phyloP scores from a whole-genome alignment of 352 stramenopile species.

The Pythium graminicola region DNA sequence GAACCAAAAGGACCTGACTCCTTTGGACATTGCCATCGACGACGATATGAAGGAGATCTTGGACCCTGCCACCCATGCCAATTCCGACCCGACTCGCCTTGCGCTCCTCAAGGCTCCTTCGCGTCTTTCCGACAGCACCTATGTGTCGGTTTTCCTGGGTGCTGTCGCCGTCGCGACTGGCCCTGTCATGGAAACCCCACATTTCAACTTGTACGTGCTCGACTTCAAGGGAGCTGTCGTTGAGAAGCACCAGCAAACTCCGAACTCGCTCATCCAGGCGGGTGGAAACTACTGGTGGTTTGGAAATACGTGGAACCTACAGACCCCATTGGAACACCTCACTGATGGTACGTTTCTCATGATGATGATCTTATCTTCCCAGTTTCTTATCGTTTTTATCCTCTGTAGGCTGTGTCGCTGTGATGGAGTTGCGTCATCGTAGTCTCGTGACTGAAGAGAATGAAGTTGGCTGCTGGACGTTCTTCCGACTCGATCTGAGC shows the following conservation, averaged over 20 bases:
- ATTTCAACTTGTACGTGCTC: constrained; percentile 84
- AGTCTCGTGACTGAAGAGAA: constrained; percentile 79
- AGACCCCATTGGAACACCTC: constrained; percentile 79
- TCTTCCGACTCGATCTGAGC: constrained; percentile 84
- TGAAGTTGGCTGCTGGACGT: constrained; percentile 86
- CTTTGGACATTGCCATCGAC: constrained; percentile 66
- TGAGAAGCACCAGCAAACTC: constrained; percentile 65
- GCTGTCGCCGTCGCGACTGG: constrained; percentile 74
- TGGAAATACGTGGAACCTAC: constrained; percentile 84
- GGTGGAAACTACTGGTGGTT: constrained; percentile 87
- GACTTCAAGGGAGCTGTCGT: constrained; percentile 67
- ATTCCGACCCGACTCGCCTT: constrained; percentile 28
- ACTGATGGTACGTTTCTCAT: constrained; percentile 58
- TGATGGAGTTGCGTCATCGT: constrained; percentile 83
- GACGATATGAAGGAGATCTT: constrained; percentile 77
- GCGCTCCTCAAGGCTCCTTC: constrained; percentile 45
- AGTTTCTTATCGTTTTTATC: background rate
- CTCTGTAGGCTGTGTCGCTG: constrained; percentile 68
- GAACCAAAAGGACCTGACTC: constrained; percentile 62
- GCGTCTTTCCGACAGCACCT: constrained; percentile 70
- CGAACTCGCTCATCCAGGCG: constrained; percentile 82
- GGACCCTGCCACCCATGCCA: constrained; percentile 39
- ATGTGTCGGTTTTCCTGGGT: constrained; percentile 81
- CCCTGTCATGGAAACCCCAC: constrained; percentile 81
- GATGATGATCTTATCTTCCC: background rate